Evolutionary conservation across 306 rosid species (phyloP).

Genomic region (Calophaca sinica): DNA sequence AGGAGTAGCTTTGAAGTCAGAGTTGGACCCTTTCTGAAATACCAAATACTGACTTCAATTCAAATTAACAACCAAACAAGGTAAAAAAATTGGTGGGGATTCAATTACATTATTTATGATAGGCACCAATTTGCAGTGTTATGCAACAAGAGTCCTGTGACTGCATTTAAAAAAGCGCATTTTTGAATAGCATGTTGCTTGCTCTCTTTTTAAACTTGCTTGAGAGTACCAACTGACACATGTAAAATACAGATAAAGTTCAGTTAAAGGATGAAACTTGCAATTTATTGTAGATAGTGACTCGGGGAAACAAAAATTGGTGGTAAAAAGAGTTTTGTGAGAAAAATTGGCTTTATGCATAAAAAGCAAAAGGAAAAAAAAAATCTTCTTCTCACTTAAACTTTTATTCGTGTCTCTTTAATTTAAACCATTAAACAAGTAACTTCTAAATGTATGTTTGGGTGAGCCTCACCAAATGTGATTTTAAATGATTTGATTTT

Average conservation of each 20-base stretch:
- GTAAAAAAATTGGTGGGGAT: slow-evolving; percentile 51
- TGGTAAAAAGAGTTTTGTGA: neutral
- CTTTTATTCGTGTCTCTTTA: neutral
- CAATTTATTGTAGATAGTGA: slow-evolving; percentile 40
- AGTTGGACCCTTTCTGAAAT: slow-evolving; percentile 8
- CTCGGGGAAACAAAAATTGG: slow-evolving; percentile 6
- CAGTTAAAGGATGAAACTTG: slow-evolving; percentile 18
- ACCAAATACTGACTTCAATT: slow-evolving; percentile 36
- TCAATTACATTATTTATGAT: slow-evolving; percentile 72
- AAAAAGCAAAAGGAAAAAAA: neutral
- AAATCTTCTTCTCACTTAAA: neutral
- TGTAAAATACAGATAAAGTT: slow-evolving; percentile 40
- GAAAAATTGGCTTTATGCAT: neutral
- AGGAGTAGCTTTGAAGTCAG: slow-evolving; percentile 1
- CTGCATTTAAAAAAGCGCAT: slow-evolving; percentile 57
- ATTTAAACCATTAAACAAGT: too few relatives aligned
- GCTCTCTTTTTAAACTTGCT: slow-evolving; percentile 6
- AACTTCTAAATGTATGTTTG: too few relatives aligned
- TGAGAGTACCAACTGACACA: slow-evolving; percentile 35
- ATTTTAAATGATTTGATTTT: too few relatives aligned
- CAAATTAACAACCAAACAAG: slow-evolving; percentile 47
- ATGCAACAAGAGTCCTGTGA: slow-evolving; percentile 73
- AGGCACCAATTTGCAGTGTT: slow-evolving; percentile 36
- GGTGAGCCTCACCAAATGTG: too few relatives aligned
- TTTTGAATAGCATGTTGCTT: slow-evolving; percentile 39